Percentiles rank a stretch among this genome's conserved stretches.
These are phyloP conservation scores for Nicotiana otophora DNA, from an alignment of 257 asterid species.

Conservation along the genomic window DNA sequence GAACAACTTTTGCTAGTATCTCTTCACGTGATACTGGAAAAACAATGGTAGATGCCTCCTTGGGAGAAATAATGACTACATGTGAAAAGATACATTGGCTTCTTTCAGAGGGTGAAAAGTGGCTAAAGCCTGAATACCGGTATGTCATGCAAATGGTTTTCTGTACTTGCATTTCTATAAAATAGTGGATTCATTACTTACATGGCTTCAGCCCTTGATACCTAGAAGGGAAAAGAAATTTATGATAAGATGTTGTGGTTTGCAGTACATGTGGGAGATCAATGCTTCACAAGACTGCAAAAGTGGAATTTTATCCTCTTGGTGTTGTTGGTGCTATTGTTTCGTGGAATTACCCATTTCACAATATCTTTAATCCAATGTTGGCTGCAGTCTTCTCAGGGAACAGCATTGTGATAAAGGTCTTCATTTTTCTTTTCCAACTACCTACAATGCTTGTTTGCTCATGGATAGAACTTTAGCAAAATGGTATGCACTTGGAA, in stretches of 20 bases:
- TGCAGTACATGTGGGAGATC: slow-evolving; percentile 90
- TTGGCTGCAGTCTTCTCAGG: slow-evolving; percentile 98
- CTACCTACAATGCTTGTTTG: not conserved
- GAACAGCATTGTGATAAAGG: slow-evolving; percentile 94
- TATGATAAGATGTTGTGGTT: slow-evolving; percentile 18
- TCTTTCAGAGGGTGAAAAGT: slow-evolving; percentile 93
- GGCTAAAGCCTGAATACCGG: slow-evolving; percentile 97
- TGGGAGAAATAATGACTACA: slow-evolving; percentile 99
- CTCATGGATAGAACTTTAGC: not conserved
- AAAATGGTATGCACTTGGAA: not conserved
- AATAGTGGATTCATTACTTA: not conserved
- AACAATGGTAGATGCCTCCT: slow-evolving; percentile 98
- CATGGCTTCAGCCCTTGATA: not conserved
- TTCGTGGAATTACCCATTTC: slow-evolving; percentile 99
- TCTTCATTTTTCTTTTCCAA: slow-evolving; percentile 15
- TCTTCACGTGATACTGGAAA: slow-evolving; percentile 98
- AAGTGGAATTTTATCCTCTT: slow-evolving; percentile 91
- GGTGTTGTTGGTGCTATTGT: slow-evolving; percentile 98
- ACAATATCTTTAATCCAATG: slow-evolving; percentile 98
- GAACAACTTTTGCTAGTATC: slow-evolving; percentile 41
- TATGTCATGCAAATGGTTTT: slow-evolving; percentile 14
- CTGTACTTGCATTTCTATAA: not conserved
- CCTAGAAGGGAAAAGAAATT: slow-evolving; percentile 7
- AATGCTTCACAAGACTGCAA: slow-evolving; percentile 93
- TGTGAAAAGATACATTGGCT: slow-evolving; percentile 98